phyloP scores from a whole-genome alignment of 495 filamentous ascomycete genomes.

The Trichoderma parareesei region DNA sequence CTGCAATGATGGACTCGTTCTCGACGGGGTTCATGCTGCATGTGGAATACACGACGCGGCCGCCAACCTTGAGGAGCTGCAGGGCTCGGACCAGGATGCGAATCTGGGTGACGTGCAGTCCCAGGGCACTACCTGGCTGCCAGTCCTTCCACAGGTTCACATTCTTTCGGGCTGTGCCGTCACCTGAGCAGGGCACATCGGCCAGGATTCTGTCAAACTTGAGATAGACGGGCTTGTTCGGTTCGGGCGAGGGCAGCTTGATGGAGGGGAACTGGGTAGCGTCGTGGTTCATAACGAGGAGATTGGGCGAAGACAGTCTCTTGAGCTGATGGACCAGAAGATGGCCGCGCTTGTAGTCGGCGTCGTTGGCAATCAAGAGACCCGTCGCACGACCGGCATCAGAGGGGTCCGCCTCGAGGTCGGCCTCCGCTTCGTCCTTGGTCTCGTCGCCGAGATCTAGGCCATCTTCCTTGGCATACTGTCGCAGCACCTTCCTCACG shows the following conservation, averaged over 20 bases:
- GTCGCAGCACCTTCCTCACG: conserved; percentile 50
- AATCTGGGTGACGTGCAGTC: conserved; percentile 74
- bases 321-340: conserved; percentile 98
- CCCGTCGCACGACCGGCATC: conserved; percentile 86
- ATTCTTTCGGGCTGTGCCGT: conserved; percentile 90
- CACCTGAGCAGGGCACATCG: conserved; percentile 94
- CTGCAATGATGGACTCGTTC: conserved; percentile 82
- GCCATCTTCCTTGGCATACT: conserved; percentile 46
- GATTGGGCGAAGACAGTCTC: conserved; percentile 87
- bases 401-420: conserved; percentile 46
- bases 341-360: conserved; percentile 88
- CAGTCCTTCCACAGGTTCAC: conserved; percentile 89
- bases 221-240: conserved; percentile 57
- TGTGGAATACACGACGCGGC: conserved; percentile 91
- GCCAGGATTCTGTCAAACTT: conserved; percentile 96
- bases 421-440: conserved; percentile 38
- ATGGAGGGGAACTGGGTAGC: conserved; percentile 92
- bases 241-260: conserved; percentile 49
- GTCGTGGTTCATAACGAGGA: conserved; percentile 97
- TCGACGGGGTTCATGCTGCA: conserved; percentile 98
- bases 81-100: conserved; percentile 86
- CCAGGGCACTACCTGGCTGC: conserved; percentile 73
- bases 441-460: conserved; percentile 39
- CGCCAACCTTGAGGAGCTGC: conserved; percentile 94
- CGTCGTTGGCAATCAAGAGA: conserved; percentile 88